Conservation (phyloP, 441 rosid species). For the Breynia disticha region DNA sequence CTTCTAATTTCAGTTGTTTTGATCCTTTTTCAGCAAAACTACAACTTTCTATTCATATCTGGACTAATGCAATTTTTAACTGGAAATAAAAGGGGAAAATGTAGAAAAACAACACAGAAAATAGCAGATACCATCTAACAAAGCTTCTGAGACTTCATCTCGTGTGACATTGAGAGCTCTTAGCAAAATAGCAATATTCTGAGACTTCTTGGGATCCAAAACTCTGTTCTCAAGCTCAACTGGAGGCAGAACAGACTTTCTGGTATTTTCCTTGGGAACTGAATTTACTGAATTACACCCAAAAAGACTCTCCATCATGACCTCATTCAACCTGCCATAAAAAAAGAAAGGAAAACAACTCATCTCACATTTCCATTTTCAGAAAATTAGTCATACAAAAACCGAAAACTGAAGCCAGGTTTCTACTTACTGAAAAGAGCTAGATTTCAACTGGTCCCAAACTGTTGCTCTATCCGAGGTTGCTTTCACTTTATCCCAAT, state of each 20-base stretch:
- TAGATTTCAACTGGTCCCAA: conserved; percentile 94
- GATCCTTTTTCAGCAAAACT: no score
- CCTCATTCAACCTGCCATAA: conserved; percentile 71
- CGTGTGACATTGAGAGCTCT: conserved; percentile 88
- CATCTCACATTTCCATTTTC: neutral
- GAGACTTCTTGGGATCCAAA: conserved; percentile 92
- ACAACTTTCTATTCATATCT: no score
- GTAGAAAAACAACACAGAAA: conserved; percentile 1
- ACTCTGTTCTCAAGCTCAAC: conserved; percentile 77
- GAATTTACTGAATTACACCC: conserved; percentile 65
- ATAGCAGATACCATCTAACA: conserved; percentile 60
- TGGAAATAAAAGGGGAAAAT: no score
- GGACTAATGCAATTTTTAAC: no score
- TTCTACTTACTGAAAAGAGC: conserved; percentile 78
- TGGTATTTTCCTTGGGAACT: conserved; percentile 50
- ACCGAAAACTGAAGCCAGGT: neutral
- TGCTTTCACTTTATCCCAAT: conserved; percentile 98
- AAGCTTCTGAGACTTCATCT: conserved; percentile 95
- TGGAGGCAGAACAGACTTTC: conserved; percentile 61
- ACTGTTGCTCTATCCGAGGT: conserved; percentile 96
- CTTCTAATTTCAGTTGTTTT: no score
- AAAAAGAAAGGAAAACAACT: conserved; percentile 1
- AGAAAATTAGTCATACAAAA: neutral
- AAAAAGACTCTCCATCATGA: conserved; percentile 90
- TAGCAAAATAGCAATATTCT: conserved; percentile 89